These are phyloP conservation scores for Pseudopediastrum boryanum DNA, from an alignment of 139 green algal species.

Conservation along the genomic window DNA sequence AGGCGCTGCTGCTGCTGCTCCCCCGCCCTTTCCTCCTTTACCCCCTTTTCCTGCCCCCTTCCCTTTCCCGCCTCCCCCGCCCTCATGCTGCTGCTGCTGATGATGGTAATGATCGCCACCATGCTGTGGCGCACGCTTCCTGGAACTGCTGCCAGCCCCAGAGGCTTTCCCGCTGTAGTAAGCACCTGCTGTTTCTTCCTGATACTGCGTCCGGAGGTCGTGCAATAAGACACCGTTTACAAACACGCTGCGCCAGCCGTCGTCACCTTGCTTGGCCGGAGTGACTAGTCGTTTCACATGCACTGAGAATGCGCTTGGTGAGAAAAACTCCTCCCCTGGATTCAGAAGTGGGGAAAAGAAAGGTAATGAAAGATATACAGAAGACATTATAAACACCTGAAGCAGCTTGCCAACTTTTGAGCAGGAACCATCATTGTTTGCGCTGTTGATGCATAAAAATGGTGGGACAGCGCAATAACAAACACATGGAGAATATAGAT, in stretches of 20 bases:
- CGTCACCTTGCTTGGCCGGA: conserved; percentile 71
- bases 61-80: not conserved
- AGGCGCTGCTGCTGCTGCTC: not conserved
- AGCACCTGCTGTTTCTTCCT: too few species aligned
- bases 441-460: too few species aligned
- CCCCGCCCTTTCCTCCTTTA: conserved; percentile 1
- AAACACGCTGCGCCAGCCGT: conserved; percentile 74
- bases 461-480: too few species aligned
- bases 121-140: not conserved
- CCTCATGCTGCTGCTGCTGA: conserved; percentile 17
- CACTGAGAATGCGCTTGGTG: conserved; percentile 67
- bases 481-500: too few species aligned
- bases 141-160: not conserved
- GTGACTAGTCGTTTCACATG: conserved; percentile 64
- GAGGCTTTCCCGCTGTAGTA: not conserved
- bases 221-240: conserved; percentile 27
- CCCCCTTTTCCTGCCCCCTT: not conserved
- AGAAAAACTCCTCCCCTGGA: conserved; percentile 51
- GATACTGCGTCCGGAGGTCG: conserved; percentile 13
- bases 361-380: conserved; percentile 15
- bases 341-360: not conserved
- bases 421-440: too few species aligned
- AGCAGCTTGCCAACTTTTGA: too few species aligned
- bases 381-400: too few species aligned
- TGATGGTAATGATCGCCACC: not conserved